These are phyloP conservation scores for Zygoascus biomembranicola DNA, from an alignment of 805 yeast species.

Conservation along the genomic window DNA sequence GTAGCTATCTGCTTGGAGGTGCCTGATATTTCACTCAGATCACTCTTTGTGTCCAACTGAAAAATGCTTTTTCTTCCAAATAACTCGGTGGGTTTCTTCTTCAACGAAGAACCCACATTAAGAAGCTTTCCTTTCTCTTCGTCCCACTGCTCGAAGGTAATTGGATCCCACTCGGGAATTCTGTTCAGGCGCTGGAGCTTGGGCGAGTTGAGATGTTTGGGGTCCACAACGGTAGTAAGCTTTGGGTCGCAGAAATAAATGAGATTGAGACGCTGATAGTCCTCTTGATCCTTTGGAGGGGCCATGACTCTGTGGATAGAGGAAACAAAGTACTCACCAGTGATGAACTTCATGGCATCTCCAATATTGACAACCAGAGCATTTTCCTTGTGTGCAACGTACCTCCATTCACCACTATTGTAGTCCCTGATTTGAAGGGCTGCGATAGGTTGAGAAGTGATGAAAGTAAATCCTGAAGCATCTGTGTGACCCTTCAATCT, in stretches of 20 bases:
- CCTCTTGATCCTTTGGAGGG: conserved; percentile 36
- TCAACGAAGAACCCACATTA: not conserved
- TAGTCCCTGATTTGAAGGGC: conserved; percentile 34
- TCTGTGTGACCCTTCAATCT: conserved; percentile 45
- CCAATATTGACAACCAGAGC: conserved; percentile 35
- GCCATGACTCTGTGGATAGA: conserved; percentile 40
- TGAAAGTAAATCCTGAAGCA: conserved; percentile 34
- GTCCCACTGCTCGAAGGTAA: conserved; percentile 37
- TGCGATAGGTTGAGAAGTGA: conserved; percentile 35
- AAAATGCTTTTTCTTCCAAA: not conserved
- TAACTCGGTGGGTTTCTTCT: not conserved
- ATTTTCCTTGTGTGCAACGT: conserved; percentile 31
- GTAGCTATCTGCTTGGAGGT: no score
- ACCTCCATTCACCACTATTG: conserved; percentile 30
- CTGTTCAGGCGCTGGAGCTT: conserved; percentile 27
- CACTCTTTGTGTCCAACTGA: not conserved
- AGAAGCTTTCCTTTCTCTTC: conserved; percentile 40
- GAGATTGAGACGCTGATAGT: conserved; percentile 31
- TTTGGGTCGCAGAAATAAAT: conserved; percentile 38
- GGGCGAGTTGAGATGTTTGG: conserved; percentile 32
- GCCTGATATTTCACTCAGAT: not conserved
- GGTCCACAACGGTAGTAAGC: conserved; percentile 32
- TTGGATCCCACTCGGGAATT: conserved; percentile 30
- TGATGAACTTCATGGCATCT: conserved; percentile 33
- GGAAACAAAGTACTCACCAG: conserved; percentile 40